A percentile compares a stretch with the other conserved stretches of the same genome.
These are phyloP conservation scores for Sclerospora graminicola DNA, from an alignment of 352 stramenopile species.

Conservation along the genomic window DNA sequence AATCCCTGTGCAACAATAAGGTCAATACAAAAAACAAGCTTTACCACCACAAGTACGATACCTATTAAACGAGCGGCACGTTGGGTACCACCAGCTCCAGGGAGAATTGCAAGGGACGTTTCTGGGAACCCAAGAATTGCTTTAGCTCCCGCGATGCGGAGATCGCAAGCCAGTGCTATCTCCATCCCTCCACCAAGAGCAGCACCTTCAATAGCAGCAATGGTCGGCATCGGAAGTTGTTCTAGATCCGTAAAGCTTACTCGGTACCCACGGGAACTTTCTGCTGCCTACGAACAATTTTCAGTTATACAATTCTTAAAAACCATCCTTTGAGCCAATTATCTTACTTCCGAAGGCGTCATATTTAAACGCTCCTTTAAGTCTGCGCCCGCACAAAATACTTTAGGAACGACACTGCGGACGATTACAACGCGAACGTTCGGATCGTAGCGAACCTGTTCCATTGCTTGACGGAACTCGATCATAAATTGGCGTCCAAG, in stretches of 20 bases:
- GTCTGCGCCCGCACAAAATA: conserved; percentile 87
- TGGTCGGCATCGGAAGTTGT: conserved; percentile 87
- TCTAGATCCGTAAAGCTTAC: conserved; percentile 80
- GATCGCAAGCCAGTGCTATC: conserved; percentile 87
- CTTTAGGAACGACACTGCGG: conserved; percentile 59
- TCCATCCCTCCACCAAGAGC: conserved; percentile 88
- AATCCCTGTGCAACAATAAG: conserved; percentile 24
- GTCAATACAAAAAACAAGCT: neutral
- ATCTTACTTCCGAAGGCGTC: conserved; percentile 64
- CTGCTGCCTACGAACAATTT: conserved; percentile 12
- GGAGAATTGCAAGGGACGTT: conserved; percentile 89
- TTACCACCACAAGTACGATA: conserved; percentile 4
- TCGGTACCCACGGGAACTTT: conserved; percentile 46
- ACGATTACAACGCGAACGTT: conserved; percentile 75
- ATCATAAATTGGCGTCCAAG: conserved; percentile 73
- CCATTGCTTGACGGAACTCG: conserved; percentile 62
- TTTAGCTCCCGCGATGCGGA: conserved; percentile 83
- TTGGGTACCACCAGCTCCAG: conserved; percentile 89
- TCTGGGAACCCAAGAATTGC: conserved; percentile 86
- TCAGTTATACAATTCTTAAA: too few relatives aligned
- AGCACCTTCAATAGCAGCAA: conserved; percentile 87
- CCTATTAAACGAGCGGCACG: conserved; percentile 87
- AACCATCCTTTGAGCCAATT: neutral
- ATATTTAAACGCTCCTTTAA: conserved; percentile 87
- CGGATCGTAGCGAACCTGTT: conserved; percentile 51